Conservation (phyloP, 768 basidiomycete species). For the Tremella fuciformis region DNA sequence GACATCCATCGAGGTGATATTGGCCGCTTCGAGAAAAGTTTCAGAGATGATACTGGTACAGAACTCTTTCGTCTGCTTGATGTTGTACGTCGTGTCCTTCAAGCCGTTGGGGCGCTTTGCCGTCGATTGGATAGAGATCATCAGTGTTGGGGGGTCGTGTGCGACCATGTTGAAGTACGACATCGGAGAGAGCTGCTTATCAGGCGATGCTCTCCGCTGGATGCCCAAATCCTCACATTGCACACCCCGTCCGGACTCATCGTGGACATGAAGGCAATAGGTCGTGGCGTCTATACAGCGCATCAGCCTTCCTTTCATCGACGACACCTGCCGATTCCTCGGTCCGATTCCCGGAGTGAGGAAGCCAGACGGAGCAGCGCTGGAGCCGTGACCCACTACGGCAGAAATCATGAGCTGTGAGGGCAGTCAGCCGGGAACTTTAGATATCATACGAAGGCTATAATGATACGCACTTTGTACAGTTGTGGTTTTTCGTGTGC, state of each 20-base stretch:
- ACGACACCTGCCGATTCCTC: no score
- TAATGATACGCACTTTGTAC: constrained; percentile 8
- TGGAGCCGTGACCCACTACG: constrained; percentile 28
- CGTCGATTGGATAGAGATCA: constrained; percentile 59
- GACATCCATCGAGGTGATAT: constrained; percentile 51
- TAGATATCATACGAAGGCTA: no score
- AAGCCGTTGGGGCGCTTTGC: constrained; percentile 22
- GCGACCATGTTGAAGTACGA: constrained; percentile 64
- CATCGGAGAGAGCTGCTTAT: constrained; percentile 45
- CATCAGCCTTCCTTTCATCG: no score
- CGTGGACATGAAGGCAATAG: constrained; percentile 34
- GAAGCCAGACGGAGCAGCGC: no score
- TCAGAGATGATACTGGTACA: constrained; percentile 69
- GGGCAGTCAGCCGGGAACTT: no score
- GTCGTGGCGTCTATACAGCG: constrained; percentile 27
- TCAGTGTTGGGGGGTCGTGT: constrained; percentile 66
- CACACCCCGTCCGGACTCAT: constrained; percentile 16
- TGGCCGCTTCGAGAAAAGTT: constrained; percentile 55
- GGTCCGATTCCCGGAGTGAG: no score
- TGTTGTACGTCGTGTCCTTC: constrained; percentile 65
- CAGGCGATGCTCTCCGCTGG: not conserved
- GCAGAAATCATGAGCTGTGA: constrained; percentile 32
- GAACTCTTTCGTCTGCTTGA: constrained; percentile 65
- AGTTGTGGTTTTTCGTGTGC: not conserved
- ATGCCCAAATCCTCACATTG: constrained; percentile 29